A percentile compares a stretch with the other conserved stretches of the same genome.
These are phyloP conservation scores for Termitomyces sp. DNA, from an alignment of 768 basidiomycete genomes.

Conservation along the genomic window DNA sequence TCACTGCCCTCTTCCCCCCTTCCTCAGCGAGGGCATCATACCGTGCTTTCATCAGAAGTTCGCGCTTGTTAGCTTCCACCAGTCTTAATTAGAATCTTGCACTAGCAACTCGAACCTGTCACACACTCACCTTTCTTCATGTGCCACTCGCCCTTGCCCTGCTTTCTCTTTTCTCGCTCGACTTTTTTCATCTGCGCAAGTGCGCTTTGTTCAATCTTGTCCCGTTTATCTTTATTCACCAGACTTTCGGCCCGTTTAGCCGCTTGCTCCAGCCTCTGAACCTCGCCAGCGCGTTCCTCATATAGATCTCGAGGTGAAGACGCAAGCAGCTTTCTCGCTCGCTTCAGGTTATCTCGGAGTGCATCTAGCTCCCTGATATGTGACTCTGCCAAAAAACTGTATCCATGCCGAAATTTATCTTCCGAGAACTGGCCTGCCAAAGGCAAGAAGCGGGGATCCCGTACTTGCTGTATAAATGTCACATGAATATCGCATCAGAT, in stretches of 20 bases:
- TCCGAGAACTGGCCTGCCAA: conserved; percentile 63
- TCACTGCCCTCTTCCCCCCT: conserved; percentile 78
- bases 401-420: conserved; percentile 61
- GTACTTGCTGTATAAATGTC: conserved; percentile 45
- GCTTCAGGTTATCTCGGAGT: conserved; percentile 59
- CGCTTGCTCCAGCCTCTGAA: conserved; percentile 62
- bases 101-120: conserved; percentile 17
- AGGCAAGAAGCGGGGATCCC: conserved; percentile 84
- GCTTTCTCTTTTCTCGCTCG: conserved; percentile 59
- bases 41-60: conserved; percentile 64
- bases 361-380: conserved; percentile 60
- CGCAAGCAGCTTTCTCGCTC: conserved; percentile 56
- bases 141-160: conserved; percentile 82
- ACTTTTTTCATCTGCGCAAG: conserved; percentile 46
- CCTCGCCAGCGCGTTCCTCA: conserved; percentile 59
- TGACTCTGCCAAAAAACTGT: conserved; percentile 66
- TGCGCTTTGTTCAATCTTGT: conserved; percentile 67
- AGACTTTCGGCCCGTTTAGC: conserved; percentile 72
- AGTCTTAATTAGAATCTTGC: conserved; percentile 3
- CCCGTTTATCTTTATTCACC: conserved; percentile 66
- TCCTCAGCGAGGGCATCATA: conserved; percentile 72
- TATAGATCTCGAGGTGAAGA: conserved; percentile 58
- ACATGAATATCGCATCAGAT: not conserved
- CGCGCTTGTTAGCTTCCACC: conserved; percentile 68
- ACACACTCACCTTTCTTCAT: conserved; percentile 63